A percentile compares a stretch with the other conserved stretches of the same genome.
These are phyloP conservation scores for Butyriboletus loyo DNA, from an alignment of 768 basidiomycete genomes.

Conservation along the genomic window DNA sequence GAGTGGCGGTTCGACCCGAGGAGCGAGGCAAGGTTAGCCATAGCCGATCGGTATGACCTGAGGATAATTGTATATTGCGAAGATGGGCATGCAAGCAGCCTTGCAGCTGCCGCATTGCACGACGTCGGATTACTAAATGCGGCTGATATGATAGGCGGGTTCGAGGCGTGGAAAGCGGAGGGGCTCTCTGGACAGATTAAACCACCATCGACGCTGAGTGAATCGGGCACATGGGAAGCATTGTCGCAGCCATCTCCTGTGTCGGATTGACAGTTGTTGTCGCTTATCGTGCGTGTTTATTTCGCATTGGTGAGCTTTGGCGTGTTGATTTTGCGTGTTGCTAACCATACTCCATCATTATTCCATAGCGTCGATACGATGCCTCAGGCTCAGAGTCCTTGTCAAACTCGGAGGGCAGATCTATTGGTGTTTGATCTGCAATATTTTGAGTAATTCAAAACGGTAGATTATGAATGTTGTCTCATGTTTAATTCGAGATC, in stretches of 20 bases:
- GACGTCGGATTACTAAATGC: slow-evolving; percentile 70
- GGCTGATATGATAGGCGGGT: slow-evolving; percentile 77
- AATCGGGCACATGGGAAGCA: slow-evolving; percentile 30
- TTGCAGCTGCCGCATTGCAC: slow-evolving; percentile 68
- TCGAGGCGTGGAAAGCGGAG: slow-evolving; percentile 65
- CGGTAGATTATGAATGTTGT: not conserved
- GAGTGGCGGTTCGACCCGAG: slow-evolving; percentile 83
- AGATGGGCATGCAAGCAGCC: slow-evolving; percentile 68
- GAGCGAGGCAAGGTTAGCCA: slow-evolving; percentile 50
- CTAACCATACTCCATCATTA: not conserved
- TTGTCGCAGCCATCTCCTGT: slow-evolving; percentile 27
- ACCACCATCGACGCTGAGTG: slow-evolving; percentile 28
- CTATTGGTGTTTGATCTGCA: not conserved
- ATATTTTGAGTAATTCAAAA: not conserved
- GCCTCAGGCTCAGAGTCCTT: not conserved
- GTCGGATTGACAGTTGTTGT: slow-evolving; percentile 16
- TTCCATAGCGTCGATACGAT: not conserved
- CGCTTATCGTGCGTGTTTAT: slow-evolving; percentile 3
- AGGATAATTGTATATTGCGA: slow-evolving; percentile 73
- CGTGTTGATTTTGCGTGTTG: not conserved
- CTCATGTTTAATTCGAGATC: not conserved
- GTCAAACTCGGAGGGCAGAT: not conserved
- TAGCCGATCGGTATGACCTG: slow-evolving; percentile 75
- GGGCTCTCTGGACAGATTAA: slow-evolving; percentile 55
- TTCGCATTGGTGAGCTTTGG: not conserved